These are phyloP conservation scores for Bipolaris oryzae DNA, from an alignment of 2,329 filamentous ascomycete species.

Conservation along the genomic window DNA sequence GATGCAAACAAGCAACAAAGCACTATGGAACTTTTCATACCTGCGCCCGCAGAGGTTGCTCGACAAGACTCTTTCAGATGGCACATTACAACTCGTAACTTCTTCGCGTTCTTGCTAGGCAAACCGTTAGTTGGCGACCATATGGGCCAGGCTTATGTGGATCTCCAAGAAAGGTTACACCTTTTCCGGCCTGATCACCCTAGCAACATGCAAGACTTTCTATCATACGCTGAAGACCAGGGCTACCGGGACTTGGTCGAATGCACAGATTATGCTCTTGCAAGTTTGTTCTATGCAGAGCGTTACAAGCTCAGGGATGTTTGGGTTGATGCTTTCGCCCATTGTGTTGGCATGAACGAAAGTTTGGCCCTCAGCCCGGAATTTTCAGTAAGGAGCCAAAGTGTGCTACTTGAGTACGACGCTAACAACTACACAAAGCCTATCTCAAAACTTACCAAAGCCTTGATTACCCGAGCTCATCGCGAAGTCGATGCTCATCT, in stretches of 20 bases:
- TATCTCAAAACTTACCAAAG: constrained; percentile 61
- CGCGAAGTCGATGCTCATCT: constrained; percentile 70
- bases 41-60: constrained; percentile 62
- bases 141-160: constrained; percentile 68
- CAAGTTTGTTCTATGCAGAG: constrained; percentile 71
- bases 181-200: constrained; percentile 62
- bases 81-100: constrained; percentile 73
- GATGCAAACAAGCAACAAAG: constrained; percentile 44
- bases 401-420: constrained; percentile 1
- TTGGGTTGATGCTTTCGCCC: constrained; percentile 75
- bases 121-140: constrained; percentile 70
- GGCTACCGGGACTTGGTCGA: constrained; percentile 72
- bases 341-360: constrained; percentile 79
- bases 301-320: constrained; percentile 66
- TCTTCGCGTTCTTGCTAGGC: constrained; percentile 73
- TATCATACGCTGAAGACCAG: constrained; percentile 69
- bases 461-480: constrained; percentile 67
- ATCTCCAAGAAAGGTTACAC: constrained; percentile 68
- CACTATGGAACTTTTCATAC: constrained; percentile 69
- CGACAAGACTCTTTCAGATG: constrained; percentile 64
- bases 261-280: constrained; percentile 71
- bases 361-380: constrained; percentile 63
- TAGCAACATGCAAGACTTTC: constrained; percentile 66
- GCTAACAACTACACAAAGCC: constrained; percentile 28
- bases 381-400: constrained; percentile 60